Evolutionary conservation across 495 filamentous ascomycete genomes (phyloP), one percentile per base, ranked within the genome.

Genomic region (Hypomontagnella submonticulosa): DNA sequence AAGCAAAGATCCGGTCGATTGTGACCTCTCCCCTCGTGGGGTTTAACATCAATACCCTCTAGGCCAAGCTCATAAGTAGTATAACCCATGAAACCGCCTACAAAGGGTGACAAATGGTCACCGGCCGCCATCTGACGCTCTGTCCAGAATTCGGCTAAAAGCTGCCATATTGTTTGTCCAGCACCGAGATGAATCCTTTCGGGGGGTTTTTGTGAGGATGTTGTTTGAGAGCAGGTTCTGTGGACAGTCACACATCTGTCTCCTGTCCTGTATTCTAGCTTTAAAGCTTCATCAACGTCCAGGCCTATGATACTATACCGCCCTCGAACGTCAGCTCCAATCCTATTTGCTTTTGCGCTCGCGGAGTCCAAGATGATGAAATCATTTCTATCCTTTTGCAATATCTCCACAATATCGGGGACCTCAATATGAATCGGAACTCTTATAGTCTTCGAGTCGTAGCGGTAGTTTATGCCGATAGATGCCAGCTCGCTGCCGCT

Each of bases 41-140:
- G 69, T 0, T 71, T 52, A 18, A 91, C 77, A 32, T 75, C 79
- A 27, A 92, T 86, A 3, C 83, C 81, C 19, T 83, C 73, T 0
- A 97, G 79, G 0, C 93, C 92, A 47, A 92, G 83, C 71, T 99
- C 94, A 63, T 97, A 97, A 0, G 91, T 92, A 43, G 93, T 89
- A 70, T 90, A 97, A 0, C 95, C 95, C 75, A 97, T 85, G 47
- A 97, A 88, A 0, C 94, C 94, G 41, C 93, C 94, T 79, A 92
- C 88, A 70, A 99, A 99, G 81, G 93, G 38, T 77, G 75, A 33
- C 74, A 71, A 65, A 10, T 72, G 4, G 61, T 74, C 16, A 83
- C 79, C 52, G 73, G 80, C 34, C 32, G 54, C 2, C n/a, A 69
- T 50, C 46, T 53, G 61, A 80, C 55, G 77, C 72, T 38, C 85